Evolutionary conservation across 2,329 filamentous ascomycete species (phyloP), one percentile per base, ranked within the genome.

Genomic region (Tolypocladium ovalisporum): DNA sequence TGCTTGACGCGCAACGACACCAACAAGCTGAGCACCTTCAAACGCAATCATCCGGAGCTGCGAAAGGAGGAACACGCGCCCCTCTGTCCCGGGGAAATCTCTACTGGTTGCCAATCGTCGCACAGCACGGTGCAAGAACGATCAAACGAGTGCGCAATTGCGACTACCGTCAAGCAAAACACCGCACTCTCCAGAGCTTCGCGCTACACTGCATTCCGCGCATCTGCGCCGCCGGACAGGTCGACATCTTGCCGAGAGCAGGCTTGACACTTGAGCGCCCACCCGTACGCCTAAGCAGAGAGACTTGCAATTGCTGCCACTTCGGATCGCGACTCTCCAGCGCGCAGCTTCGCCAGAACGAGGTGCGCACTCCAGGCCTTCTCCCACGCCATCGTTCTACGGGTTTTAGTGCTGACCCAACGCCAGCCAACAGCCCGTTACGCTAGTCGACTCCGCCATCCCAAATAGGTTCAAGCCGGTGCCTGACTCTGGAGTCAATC

Each of bases 391-490:
- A 51, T 34, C 36, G 4, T 27, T 32, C 49, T n/a, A n/a, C n/a
- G 36, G 55, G 55, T 49, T 42, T 47, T 44, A 44, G 37, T 42
- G 55, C 55, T 56, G 49, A 56, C 55, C 49, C 15, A 52, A 56
- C 15, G 19, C 55, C 49, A 49, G 29, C 42, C 37, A 53, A 37
- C 42, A 49, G 35, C 55, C 55, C 49, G 49, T 47, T 53, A 56
- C 49, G 49, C 27, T 52, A 49, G 27, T 27, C 55, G 36, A 29
- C 47, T 44, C 55, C 55, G 53, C 49, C 55, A 17, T 22, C 35
- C 29, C 37, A 42, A 56, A 40, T 17, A 51, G 40, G 49, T 53
- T 37, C 17, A 34, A n/a, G n/a, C 29, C 13, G 32, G 55, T 36
- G 44, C 55, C 47, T 53, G 47, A 51, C 44, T 6, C 19, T 32